Base-by-base conservation (phyloP, 2,329 filamentous ascomycete genomes). In the Diaporthe citrichinensis region DNA sequence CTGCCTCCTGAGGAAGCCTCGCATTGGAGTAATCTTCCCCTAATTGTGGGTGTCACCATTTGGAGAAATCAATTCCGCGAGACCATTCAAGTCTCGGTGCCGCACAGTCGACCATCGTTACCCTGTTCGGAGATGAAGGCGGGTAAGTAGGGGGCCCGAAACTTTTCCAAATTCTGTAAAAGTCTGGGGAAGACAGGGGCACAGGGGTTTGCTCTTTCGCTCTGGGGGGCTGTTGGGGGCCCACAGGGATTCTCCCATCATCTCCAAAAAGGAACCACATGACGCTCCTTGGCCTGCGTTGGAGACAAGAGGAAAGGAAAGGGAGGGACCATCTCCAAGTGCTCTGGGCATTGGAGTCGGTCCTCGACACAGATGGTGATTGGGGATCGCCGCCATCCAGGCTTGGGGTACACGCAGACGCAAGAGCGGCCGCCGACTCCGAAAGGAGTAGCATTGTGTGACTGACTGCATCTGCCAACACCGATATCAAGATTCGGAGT, bases 121-220 rank as follows among this genome's bases (percentile, higher is more conserved):
- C 57, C 57, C 74, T 53, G 28, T 68, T 55, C 67, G 72, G 58
- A 72, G 72, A 49, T 65, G 67, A 71, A 15, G 44, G 69, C 53
- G 51, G 69, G 69, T 44, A 59, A 28, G 23, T 69, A 28, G 41
- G 46, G 36, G 57, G 46, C 36, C 58, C 71, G 61, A 73, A 41
- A 69, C 49, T 55, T 65, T 44, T 73, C 36, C 41, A 72, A 31
- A 73, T 44, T 44, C 49, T 61, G 9, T 34, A n/a, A 74, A 76
- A 62, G 61, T 76, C 75, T 72, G 75, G 75, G 75, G 75, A 76
- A 76, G 72, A 76, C 75, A 76, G 72, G 75, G 75, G 58, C 57
- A 62, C 69, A 76, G 67, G 74, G 55, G 39, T 58, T 57, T 71
- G 51, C 9, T 53, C 31, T 46, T 36, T 39, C 17, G 65, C 49